These are phyloP conservation scores for Entomortierella beljakovae DNA, from an alignment of 192 early-diverging fungal species.

Conservation along the genomic window DNA sequence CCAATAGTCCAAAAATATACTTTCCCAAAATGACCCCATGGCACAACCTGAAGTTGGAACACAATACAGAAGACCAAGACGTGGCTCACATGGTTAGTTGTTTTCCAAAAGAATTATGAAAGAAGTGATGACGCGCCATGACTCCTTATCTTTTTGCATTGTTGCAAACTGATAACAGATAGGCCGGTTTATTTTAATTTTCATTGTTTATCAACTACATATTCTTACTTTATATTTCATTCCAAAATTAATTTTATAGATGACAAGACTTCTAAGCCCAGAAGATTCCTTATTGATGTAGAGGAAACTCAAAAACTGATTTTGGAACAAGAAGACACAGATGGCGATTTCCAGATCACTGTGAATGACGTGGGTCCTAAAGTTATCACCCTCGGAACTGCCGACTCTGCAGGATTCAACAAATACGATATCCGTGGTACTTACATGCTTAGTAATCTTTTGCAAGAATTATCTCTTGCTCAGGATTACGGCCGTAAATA, in stretches of 20 bases:
- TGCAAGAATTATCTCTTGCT: slow-evolving; percentile 96
- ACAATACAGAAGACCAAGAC: slow-evolving; percentile 59
- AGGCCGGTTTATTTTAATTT: too few species aligned
- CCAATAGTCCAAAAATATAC: slow-evolving; percentile 26
- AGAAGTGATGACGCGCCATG: too few species aligned
- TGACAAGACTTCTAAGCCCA: slow-evolving; percentile 68
- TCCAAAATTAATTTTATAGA: slow-evolving; percentile 50
- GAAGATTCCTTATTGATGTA: slow-evolving; percentile 89
- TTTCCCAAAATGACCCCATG: slow-evolving; percentile 35
- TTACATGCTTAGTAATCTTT: slow-evolving; percentile 93
- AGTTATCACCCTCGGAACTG: slow-evolving; percentile 85
- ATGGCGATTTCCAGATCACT: slow-evolving; percentile 96
- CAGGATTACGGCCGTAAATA: slow-evolving; percentile 86
- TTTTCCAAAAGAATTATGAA: neutral
- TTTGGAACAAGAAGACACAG: slow-evolving; percentile 94
- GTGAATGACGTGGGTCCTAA: slow-evolving; percentile 94
- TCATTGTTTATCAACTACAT: neutral
- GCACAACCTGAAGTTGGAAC: slow-evolving; percentile 43
- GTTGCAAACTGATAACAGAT: too few species aligned
- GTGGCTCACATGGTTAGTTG: slow-evolving; percentile 61
- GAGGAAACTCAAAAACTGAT: slow-evolving; percentile 81
- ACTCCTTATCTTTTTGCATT: neutral
- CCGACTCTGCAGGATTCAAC: slow-evolving; percentile 85
- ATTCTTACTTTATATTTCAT: neutral
- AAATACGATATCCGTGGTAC: slow-evolving; percentile 94